These are phyloP conservation scores for Metarhizium humberi DNA, from an alignment of 2,329 filamentous ascomycete genomes.

Conservation along the genomic window DNA sequence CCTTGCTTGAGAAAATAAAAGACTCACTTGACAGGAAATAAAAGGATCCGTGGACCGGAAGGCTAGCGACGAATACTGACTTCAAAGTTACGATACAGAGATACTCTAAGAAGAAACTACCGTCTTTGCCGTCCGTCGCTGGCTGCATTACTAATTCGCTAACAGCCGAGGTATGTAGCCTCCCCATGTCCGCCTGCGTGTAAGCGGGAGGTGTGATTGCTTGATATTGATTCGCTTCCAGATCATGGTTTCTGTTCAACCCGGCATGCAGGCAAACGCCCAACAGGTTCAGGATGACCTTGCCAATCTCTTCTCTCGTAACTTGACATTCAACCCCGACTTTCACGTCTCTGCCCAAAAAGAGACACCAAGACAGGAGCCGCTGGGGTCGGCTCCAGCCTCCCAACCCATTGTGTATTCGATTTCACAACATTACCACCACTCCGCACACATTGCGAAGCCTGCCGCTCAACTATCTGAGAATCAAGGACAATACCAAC, in stretches of 20 bases:
- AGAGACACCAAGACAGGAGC: constrained; percentile 21
- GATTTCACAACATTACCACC: constrained; percentile 75
- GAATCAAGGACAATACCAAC: constrained; percentile 20
- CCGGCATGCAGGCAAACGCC: constrained; percentile 19
- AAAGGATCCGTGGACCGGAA: background rate
- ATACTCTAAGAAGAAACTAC: background rate
- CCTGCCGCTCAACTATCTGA: constrained; percentile 20
- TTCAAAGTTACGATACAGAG: background rate
- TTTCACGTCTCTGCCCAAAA: constrained; percentile 14
- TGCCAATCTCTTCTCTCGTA: constrained; percentile 66
- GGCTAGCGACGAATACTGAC: background rate
- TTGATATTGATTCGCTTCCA: constrained; percentile 2
- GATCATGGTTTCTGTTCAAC: constrained; percentile 27
- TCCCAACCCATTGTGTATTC: constrained; percentile 54
- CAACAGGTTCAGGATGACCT: constrained; percentile 71
- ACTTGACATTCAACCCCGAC: constrained; percentile 54
- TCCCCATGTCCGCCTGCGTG: background rate
- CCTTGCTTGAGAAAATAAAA: background rate
- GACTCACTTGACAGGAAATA: background rate
- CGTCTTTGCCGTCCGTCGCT: background rate
- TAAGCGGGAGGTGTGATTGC: background rate
- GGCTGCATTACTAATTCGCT: background rate
- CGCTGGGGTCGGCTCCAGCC: constrained; percentile 9
- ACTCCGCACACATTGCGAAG: constrained; percentile 55
- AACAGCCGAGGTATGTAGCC: background rate